Evolutionary conservation across 306 rosid genomes (phyloP).

Genomic region (Malus orientalis): DNA sequence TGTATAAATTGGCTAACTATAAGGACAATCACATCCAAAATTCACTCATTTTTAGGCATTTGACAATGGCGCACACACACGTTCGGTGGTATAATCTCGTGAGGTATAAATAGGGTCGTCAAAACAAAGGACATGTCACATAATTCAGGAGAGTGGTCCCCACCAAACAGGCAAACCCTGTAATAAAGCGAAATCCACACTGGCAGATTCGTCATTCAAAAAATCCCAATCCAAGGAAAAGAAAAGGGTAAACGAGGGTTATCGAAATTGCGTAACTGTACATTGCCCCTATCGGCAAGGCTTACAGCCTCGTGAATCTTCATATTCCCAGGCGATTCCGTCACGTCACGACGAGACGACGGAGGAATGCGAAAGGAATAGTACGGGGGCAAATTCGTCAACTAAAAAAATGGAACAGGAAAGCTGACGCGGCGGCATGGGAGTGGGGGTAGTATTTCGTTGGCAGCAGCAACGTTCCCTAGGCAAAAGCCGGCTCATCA

Average conservation of each 20-base stretch:
- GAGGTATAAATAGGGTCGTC: neutral
- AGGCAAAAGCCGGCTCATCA: constrained; percentile 47
- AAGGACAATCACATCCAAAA: too few species aligned
- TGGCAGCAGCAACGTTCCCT: constrained; percentile 29
- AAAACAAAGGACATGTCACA: neutral
- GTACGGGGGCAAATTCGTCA: constrained; percentile 40
- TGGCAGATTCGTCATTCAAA: neutral
- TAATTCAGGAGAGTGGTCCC: neutral
- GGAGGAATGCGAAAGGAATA: neutral
- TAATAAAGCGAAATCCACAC: neutral
- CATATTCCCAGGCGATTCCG: constrained; percentile 32
- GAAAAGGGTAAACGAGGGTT: neutral
- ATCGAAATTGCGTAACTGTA: neutral
- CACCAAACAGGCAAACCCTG: neutral
- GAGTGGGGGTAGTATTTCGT: neutral
- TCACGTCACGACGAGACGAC: constrained; percentile 40
- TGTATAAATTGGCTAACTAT: too few species aligned
- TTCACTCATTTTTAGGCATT: neutral
- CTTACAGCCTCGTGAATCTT: neutral
- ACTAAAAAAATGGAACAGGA: neutral
- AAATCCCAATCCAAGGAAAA: neutral
- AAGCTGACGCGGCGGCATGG: neutral
- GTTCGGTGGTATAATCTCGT: neutral
- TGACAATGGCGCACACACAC: neutral
- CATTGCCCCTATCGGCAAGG: neutral